A percentile compares a stretch with the other conserved stretches of the same genome.
phyloP scores from a whole-genome alignment of 805 yeast species.

The Cyberlindnera lachancei region DNA sequence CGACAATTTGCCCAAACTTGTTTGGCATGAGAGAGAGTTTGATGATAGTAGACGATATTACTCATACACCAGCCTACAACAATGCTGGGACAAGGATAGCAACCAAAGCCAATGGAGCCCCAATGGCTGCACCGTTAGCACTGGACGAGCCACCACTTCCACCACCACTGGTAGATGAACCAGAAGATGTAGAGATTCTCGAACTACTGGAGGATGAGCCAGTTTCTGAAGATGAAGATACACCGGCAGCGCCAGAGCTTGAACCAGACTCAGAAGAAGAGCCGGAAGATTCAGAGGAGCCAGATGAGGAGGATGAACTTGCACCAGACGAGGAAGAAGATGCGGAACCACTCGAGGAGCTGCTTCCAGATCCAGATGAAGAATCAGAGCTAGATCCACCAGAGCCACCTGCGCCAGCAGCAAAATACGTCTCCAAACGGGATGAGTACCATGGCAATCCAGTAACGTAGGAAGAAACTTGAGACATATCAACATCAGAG shows the following conservation, averaged over 20 bases:
- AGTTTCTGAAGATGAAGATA: neutral
- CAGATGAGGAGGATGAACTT: neutral
- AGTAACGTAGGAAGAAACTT: constrained; percentile 21
- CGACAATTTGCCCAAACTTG: too few relatives aligned
- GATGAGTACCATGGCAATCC: constrained; percentile 28
- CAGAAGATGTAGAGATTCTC: neutral
- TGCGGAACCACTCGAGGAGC: constrained; percentile 1
- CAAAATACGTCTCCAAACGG: constrained; percentile 12
- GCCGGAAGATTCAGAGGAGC: neutral
- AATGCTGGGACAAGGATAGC: neutral
- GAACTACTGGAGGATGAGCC: neutral
- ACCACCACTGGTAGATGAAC: neutral
- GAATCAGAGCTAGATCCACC: constrained; percentile 6
- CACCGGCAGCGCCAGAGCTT: neutral
- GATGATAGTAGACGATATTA: too few relatives aligned
- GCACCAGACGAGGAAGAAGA: neutral
- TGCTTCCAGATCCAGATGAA: constrained; percentile 1
- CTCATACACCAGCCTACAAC: neutral
- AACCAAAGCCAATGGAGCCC: constrained; percentile 8
- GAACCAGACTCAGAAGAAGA: neutral
- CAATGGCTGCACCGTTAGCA: constrained; percentile 3
- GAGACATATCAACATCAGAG: constrained; percentile 19
- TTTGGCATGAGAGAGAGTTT: too few relatives aligned
- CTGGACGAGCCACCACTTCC: too few relatives aligned
- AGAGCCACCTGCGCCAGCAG: constrained; percentile 8